A percentile compares a stretch with the other conserved stretches of the same genome.
phyloP scores from a whole-genome alignment of 148 eudicot species.

The Camellia granthamiana region DNA sequence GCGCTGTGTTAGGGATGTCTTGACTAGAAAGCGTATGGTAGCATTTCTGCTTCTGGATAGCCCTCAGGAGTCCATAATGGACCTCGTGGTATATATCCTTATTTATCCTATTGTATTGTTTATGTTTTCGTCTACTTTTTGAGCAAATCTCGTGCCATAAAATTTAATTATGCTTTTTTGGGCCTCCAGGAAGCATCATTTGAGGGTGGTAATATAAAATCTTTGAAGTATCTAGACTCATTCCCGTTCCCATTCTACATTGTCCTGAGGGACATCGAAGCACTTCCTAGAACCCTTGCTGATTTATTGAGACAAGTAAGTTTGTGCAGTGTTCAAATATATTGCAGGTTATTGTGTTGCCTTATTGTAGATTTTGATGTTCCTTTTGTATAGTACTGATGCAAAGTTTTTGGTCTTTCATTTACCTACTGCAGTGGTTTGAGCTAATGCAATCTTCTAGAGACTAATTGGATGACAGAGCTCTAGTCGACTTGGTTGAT shows the following conservation, averaged over 20 bases:
- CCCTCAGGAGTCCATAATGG: slow-evolving; percentile 65
- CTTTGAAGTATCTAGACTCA: slow-evolving; percentile 59
- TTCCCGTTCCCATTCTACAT: slow-evolving; percentile 96
- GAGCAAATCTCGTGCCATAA: not conserved
- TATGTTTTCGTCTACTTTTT: not conserved
- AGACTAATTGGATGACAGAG: slow-evolving; percentile 30
- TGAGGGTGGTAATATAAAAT: slow-evolving; percentile 28
- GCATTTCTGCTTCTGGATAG: slow-evolving; percentile 83
- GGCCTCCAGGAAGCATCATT: slow-evolving; percentile 48
- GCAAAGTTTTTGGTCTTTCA: not conserved
- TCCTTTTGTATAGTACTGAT: not conserved
- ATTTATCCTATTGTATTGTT: not conserved
- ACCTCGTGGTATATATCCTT: slow-evolving; percentile 47
- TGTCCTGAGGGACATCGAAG: slow-evolving; percentile 73
- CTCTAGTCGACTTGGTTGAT: not conserved
- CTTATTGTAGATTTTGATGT: slow-evolving; percentile 7
- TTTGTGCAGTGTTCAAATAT: not conserved
- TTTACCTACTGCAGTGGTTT: slow-evolving; percentile 71
- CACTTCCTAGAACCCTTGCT: slow-evolving; percentile 90
- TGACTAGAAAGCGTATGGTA: slow-evolving; percentile 80
- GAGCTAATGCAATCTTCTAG: slow-evolving; percentile 80
- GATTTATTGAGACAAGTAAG: slow-evolving; percentile 93
- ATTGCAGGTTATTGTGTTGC: not conserved
- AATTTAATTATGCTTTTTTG: not conserved
- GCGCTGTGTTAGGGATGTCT: slow-evolving; percentile 64